These are phyloP conservation scores for Furcasterigmium sp. DNA, from an alignment of 2,329 filamentous ascomycete species.

Conservation along the genomic window DNA sequence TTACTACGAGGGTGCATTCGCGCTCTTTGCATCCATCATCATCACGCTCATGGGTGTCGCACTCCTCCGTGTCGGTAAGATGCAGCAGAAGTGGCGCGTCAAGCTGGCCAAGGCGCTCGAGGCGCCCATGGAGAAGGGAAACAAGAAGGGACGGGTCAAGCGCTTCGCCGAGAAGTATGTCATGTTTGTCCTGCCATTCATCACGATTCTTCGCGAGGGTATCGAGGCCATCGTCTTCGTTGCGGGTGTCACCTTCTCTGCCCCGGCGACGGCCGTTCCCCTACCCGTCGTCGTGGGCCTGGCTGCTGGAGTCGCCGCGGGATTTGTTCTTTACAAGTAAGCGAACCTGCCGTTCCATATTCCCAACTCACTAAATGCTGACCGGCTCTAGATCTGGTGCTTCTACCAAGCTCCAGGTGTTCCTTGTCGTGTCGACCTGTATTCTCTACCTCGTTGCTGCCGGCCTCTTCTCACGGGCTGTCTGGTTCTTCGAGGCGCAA, in stretches of 20 bases:
- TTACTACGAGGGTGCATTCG: conserved; percentile 78
- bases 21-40: conserved; percentile 68
- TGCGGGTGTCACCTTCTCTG: conserved; percentile 72
- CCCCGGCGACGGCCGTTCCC: conserved; percentile 72
- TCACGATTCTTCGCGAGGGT: conserved; percentile 82
- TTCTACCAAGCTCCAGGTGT: conserved; percentile 51
- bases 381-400: conserved; percentile 30
- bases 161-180: conserved; percentile 69
- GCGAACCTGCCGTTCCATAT: conserved; percentile 18
- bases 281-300: conserved; percentile 71
- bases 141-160: conserved; percentile 45
- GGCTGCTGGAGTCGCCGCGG: conserved; percentile 59
- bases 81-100: conserved; percentile 82
- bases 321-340: conserved; percentile 75
- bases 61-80: conserved; percentile 73
- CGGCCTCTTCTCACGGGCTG: conserved; percentile 68
- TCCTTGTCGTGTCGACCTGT: conserved; percentile 72
- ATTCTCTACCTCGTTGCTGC: conserved; percentile 78
- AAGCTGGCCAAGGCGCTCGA: conserved; percentile 72
- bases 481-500: conserved; percentile 68
- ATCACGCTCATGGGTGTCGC: conserved; percentile 78
- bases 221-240: conserved; percentile 84
- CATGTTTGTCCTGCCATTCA: conserved; percentile 81
- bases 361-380: conserved; percentile 1
- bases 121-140: conserved; percentile 37